These are phyloP conservation scores for Lentinus brumalis DNA, from an alignment of 768 basidiomycete genomes.

Conservation along the genomic window DNA sequence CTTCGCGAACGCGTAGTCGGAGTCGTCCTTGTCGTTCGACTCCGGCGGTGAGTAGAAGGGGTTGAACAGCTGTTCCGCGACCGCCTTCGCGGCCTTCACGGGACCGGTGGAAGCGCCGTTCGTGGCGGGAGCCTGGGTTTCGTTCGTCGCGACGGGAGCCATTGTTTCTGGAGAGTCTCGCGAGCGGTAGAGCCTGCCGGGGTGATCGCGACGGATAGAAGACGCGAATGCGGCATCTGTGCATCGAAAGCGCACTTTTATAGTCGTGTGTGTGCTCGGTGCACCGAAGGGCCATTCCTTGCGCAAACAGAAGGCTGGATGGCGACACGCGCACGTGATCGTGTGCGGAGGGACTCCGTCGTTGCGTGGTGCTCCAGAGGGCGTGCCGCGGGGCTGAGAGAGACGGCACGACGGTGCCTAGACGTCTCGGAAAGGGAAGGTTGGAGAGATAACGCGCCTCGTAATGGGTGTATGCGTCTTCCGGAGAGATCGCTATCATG, in stretches of 20 bases:
- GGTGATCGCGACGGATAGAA: not conserved
- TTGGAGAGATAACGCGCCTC: slow-evolving; percentile 4
- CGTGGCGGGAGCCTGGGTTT: slow-evolving; percentile 22
- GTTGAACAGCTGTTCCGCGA: slow-evolving; percentile 44
- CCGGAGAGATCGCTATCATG: not conserved
- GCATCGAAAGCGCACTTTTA: slow-evolving; percentile 4
- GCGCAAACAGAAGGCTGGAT: slow-evolving; percentile 30
- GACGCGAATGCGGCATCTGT: slow-evolving; percentile 2
- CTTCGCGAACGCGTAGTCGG: slow-evolving; percentile 53
- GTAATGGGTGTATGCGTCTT: not conserved
- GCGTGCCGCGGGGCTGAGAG: not conserved
- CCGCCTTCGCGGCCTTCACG: slow-evolving; percentile 27
- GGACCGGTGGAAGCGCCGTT: slow-evolving; percentile 26
- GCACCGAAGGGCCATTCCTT: slow-evolving; percentile 13
- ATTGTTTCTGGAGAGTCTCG: slow-evolving; percentile 29
- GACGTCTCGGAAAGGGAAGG: not conserved
- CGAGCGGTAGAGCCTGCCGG: not conserved
- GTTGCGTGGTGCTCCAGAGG: not conserved
- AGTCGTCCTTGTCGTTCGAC: slow-evolving; percentile 49
- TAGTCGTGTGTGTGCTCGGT: slow-evolving; percentile 4
- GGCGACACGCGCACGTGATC: slow-evolving; percentile 35
- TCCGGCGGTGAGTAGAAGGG: slow-evolving; percentile 69
- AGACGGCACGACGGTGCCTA: not conserved
- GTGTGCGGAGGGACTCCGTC: not conserved
- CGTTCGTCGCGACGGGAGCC: slow-evolving; percentile 53